Conservation (phyloP, 2,329 filamentous ascomycete genomes). For the Microsporum ferrugineum region DNA sequence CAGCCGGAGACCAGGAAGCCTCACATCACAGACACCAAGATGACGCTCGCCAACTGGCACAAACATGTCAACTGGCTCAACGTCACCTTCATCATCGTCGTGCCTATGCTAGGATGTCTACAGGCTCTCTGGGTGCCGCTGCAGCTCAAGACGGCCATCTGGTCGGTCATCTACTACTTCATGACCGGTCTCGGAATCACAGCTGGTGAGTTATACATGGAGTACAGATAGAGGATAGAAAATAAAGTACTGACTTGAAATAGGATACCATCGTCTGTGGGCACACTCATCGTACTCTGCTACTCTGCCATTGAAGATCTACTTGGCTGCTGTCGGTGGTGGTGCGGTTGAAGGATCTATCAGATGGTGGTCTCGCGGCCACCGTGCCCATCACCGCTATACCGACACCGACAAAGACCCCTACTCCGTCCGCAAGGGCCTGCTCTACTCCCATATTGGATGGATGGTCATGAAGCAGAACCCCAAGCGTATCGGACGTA, state of each 20-base stretch:
- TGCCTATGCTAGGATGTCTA: slow-evolving; percentile 63
- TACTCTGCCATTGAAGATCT: slow-evolving; percentile 62
- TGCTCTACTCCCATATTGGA: slow-evolving; percentile 71
- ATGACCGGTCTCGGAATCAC: slow-evolving; percentile 71
- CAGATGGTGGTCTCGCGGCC: slow-evolving; percentile 78
- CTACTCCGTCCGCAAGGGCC: slow-evolving; percentile 80
- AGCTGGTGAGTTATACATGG: slow-evolving; percentile 45
- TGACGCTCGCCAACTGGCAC: slow-evolving; percentile 75
- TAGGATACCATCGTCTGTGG: slow-evolving; percentile 72
- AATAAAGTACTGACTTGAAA: slow-evolving; percentile 16
- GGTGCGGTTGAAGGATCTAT: slow-evolving; percentile 78
- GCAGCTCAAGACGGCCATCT: slow-evolving; percentile 58
- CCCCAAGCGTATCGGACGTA: slow-evolving; percentile 75
- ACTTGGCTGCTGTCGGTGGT: slow-evolving; percentile 68
- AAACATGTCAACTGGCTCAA: slow-evolving; percentile 94
- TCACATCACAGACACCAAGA: slow-evolving; percentile 72
- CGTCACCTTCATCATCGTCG: slow-evolving; percentile 63
- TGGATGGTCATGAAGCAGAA: slow-evolving; percentile 95
- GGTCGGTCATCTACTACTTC: slow-evolving; percentile 69
- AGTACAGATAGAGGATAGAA: not conserved
- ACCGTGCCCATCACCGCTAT: slow-evolving; percentile 80
- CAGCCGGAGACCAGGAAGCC: slow-evolving; percentile 43
- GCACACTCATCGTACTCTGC: slow-evolving; percentile 77
- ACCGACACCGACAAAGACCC: slow-evolving; percentile 88
- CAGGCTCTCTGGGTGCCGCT: slow-evolving; percentile 69